phyloP scores from a whole-genome alignment of 2,329 filamentous ascomycete genomes.

The Trichophyton verrucosum region DNA sequence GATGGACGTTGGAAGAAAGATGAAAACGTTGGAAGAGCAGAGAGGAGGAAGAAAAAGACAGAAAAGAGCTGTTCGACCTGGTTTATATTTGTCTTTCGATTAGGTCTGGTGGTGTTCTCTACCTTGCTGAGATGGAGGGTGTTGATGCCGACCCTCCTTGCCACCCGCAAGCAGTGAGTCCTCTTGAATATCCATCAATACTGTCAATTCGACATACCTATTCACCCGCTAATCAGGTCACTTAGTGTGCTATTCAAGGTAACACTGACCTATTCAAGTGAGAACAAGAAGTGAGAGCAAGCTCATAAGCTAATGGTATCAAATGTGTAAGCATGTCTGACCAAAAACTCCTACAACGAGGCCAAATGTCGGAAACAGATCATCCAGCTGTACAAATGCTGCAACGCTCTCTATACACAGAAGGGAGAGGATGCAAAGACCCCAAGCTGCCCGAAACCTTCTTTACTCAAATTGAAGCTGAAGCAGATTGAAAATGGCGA shows the following conservation, averaged over 20 bases:
- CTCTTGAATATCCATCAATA: not conserved
- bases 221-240: slow-evolving; percentile 6
- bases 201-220: not conserved
- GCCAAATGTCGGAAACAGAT: slow-evolving; percentile 66
- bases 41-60: not conserved
- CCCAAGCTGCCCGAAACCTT: slow-evolving; percentile 74
- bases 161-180: slow-evolving; percentile 66
- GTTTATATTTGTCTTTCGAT: too few species aligned
- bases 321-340: slow-evolving; percentile 59
- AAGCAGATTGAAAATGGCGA: slow-evolving; percentile 43
- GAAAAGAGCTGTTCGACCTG: not conserved
- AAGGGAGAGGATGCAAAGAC: slow-evolving; percentile 65
- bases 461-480: slow-evolving; percentile 69
- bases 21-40: not conserved
- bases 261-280: slow-evolving; percentile 11
- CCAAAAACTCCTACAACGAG: slow-evolving; percentile 74
- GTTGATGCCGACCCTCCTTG: slow-evolving; percentile 59
- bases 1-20: not conserved
- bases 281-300: too few species aligned
- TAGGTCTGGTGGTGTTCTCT: not conserved
- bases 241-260: slow-evolving; percentile 84
- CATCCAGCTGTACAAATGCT: slow-evolving; percentile 85
- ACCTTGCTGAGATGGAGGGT: not conserved
- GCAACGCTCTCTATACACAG: slow-evolving; percentile 71
- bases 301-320: not conserved